A percentile compares a stretch with the other conserved stretches of the same genome.
These are phyloP conservation scores for Salix caprea DNA, from an alignment of 345 rosid species.

Conservation along the genomic window DNA sequence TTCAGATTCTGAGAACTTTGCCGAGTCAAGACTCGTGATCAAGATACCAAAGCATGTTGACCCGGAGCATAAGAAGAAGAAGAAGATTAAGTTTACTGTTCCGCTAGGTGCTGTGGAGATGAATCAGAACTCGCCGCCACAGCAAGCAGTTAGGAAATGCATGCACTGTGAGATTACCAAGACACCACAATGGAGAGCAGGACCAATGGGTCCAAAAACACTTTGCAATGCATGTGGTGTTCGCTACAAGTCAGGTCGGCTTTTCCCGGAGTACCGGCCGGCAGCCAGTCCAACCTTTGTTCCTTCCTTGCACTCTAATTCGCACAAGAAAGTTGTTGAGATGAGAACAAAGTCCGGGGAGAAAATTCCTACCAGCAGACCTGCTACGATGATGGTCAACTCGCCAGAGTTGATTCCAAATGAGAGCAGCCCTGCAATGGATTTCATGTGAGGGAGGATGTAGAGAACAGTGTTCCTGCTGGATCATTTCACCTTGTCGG, in stretches of 20 bases:
- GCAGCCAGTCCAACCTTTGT: constrained; percentile 91
- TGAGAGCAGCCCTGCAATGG: constrained; percentile 27
- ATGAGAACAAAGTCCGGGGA: constrained; percentile 63
- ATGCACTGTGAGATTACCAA: constrained; percentile 92
- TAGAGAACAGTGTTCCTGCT: constrained; percentile 4
- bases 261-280: constrained; percentile 96
- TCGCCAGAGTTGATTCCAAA: constrained; percentile 46
- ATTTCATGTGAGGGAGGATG: constrained; percentile 32
- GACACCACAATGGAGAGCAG: constrained; percentile 99
- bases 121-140: constrained; percentile 30
- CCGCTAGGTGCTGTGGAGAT: constrained; percentile 27
- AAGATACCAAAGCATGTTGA: constrained; percentile 58
- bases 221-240: constrained; percentile 99
- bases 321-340: constrained; percentile 90
- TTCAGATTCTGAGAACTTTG: constrained; percentile 55
- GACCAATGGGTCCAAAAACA: constrained; percentile 97
- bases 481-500: constrained; percentile 4
- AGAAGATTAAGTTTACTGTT: constrained; percentile 60
- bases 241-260: constrained; percentile 89
- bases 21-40: constrained; percentile 57
- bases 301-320: constrained; percentile 89
- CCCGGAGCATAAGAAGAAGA: constrained; percentile 64
- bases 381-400: constrained; percentile 15
- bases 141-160: constrained; percentile 66
- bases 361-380: constrained; percentile 5